phyloP scores from a whole-genome alignment of 352 stramenopile species.

The Globisporangium iwayamae region DNA sequence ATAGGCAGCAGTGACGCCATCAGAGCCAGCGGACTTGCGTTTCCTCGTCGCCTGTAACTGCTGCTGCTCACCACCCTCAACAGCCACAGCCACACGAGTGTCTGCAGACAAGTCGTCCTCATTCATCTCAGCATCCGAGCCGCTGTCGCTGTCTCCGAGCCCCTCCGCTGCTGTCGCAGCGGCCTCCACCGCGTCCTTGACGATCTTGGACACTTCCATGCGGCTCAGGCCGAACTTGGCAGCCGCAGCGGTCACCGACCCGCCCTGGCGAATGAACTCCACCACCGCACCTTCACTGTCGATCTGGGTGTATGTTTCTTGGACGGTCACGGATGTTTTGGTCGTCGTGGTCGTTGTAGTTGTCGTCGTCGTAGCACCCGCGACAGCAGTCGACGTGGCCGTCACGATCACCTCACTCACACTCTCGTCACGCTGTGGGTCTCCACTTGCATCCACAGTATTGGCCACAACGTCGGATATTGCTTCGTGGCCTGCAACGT shows the following conservation, averaged over 20 bases:
- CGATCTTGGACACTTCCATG: slow-evolving; percentile 22
- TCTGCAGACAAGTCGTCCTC: neutral
- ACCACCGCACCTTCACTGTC: slow-evolving; percentile 10
- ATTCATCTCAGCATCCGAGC: slow-evolving; percentile 1
- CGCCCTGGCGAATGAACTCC: slow-evolving; percentile 23
- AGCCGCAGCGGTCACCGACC: slow-evolving; percentile 22
- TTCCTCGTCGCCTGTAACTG: slow-evolving; percentile 4
- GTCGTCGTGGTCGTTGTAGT: slow-evolving; percentile 8
- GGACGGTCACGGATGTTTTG: neutral
- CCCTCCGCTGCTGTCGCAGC: neutral
- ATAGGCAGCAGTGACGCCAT: neutral
- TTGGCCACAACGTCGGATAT: neutral
- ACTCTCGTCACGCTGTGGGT: neutral
- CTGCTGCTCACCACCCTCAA: neutral
- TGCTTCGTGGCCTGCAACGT: neutral
- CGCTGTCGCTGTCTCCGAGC: neutral
- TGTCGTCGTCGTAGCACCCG: neutral
- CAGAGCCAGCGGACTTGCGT: slow-evolving; percentile 2
- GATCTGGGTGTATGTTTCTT: neutral
- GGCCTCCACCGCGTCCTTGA: slow-evolving; percentile 19
- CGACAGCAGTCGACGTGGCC: neutral
- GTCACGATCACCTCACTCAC: slow-evolving; percentile 2
- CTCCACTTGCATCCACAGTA: neutral
- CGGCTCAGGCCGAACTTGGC: slow-evolving; percentile 28
- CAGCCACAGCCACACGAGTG: neutral